phyloP scores from a whole-genome alignment of 371 early-diverging fungal species.

The Umbelopsis sp. region DNA sequence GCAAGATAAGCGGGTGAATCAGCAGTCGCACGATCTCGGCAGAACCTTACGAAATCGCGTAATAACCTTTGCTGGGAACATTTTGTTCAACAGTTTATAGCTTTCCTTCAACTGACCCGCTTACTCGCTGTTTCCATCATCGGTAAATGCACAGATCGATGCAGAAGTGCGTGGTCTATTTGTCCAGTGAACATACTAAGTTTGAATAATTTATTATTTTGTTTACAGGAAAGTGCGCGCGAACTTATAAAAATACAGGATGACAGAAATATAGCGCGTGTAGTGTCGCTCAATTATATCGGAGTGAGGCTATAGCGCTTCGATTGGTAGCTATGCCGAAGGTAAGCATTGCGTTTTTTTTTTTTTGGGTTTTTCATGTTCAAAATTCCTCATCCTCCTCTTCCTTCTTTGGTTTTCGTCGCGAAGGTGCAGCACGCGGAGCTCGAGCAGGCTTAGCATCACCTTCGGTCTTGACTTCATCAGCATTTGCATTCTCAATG shows the following conservation, averaged over 20 bases:
- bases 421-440: neutral
- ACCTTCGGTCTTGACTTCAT: conserved; percentile 6
- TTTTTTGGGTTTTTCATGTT: neutral
- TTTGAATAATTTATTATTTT: no score
- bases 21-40: neutral
- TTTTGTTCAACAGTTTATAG: neutral
- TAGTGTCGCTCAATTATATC: no score
- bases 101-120: no score
- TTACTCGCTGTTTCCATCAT: no score
- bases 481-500: conserved; percentile 30
- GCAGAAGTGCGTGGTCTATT: no score
- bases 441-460: conserved; percentile 1
- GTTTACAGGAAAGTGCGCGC: no score
- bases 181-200: no score
- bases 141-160: no score
- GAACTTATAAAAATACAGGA: no score
- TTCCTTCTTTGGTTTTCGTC: conserved; percentile 14
- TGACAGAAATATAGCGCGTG: no score
- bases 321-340: neutral
- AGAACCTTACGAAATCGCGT: neutral
- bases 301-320: no score
- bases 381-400: conserved; percentile 13
- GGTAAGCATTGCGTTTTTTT: no score
- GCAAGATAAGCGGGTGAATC: neutral
- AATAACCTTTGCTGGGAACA: neutral